A percentile compares a stretch with the other conserved stretches of the same genome.
phyloP scores from a whole-genome alignment of 2,329 filamentous ascomycete species.

The Arthroderma sp. region DNA sequence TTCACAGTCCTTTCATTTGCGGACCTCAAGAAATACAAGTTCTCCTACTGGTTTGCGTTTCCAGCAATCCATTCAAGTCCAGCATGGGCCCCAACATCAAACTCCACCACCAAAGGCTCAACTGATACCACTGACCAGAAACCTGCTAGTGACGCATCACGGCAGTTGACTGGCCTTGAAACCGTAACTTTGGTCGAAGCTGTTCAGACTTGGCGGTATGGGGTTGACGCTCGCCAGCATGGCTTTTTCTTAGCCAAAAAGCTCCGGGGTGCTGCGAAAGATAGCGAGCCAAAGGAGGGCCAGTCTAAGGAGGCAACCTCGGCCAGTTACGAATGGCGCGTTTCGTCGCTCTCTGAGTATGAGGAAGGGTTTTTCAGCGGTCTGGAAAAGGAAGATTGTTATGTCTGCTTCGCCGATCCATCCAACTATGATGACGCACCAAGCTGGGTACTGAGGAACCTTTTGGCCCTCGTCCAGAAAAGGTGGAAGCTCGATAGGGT shows the following conservation, averaged over 20 bases:
- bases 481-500: conserved; percentile 65
- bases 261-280: conserved; percentile 28
- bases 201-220: conserved; percentile 78
- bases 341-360: conserved; percentile 63
- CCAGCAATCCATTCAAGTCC: conserved; percentile 85
- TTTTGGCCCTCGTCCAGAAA: conserved; percentile 71
- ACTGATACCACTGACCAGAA: conserved; percentile 16
- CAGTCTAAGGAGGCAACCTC: conserved; percentile 36
- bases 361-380: conserved; percentile 79
- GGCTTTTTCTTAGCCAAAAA: conserved; percentile 95
- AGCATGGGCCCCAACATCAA: conserved; percentile 51
- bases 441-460: conserved; percentile 84
- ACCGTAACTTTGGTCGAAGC: conserved; percentile 67
- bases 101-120: not conserved
- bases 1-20: conserved; percentile 87
- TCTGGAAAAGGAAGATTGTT: conserved; percentile 60
- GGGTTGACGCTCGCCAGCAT: conserved; percentile 68
- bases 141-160: conserved; percentile 13
- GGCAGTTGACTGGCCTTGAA: conserved; percentile 51
- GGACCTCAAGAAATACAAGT: conserved; percentile 93
- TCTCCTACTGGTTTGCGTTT: conserved; percentile 97
- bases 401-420: conserved; percentile 78
- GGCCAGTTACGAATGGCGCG: conserved; percentile 57
- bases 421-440: conserved; percentile 81
- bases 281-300: not conserved